phyloP scores from a whole-genome alignment of 495 filamentous ascomycete genomes.

The Chaetomium tenue region DNA sequence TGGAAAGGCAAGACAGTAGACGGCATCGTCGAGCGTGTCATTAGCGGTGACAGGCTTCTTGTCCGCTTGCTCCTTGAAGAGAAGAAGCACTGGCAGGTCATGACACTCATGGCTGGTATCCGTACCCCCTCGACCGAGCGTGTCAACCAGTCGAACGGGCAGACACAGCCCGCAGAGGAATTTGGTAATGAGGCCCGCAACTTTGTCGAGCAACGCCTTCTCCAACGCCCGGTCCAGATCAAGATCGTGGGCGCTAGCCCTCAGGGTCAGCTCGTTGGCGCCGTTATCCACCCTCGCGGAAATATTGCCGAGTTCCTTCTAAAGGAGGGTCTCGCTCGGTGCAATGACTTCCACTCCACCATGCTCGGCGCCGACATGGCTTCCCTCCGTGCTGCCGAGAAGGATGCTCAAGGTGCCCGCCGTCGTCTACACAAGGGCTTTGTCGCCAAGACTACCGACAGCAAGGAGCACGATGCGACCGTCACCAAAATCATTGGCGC shows the following conservation, averaged over 20 bases:
- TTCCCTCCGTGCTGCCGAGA: slow-evolving; percentile 80
- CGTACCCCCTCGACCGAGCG: slow-evolving; percentile 82
- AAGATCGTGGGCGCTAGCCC: slow-evolving; percentile 81
- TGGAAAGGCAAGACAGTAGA: slow-evolving; percentile 77
- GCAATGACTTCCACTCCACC: slow-evolving; percentile 90
- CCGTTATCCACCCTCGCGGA: slow-evolving; percentile 80
- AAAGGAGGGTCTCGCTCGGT: slow-evolving; percentile 82
- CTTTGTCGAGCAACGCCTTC: slow-evolving; percentile 78
- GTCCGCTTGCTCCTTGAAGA: slow-evolving; percentile 75
- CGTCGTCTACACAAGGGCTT: slow-evolving; percentile 75
- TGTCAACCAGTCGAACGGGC: slow-evolving; percentile 67
- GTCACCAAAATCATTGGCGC: slow-evolving; percentile 84
- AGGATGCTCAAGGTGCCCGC: slow-evolving; percentile 70
- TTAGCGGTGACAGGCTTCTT: slow-evolving; percentile 85
- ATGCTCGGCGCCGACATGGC: slow-evolving; percentile 86
- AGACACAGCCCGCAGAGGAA: slow-evolving; percentile 79
- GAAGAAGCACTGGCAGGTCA: slow-evolving; percentile 73
- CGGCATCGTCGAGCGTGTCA: slow-evolving; percentile 76
- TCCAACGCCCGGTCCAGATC: slow-evolving; percentile 81
- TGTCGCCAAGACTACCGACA: slow-evolving; percentile 59
- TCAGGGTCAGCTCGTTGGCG: slow-evolving; percentile 77
- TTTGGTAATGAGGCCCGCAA: slow-evolving; percentile 80
- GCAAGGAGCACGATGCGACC: slow-evolving; percentile 66
- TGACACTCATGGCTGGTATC: slow-evolving; percentile 87
- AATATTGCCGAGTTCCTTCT: slow-evolving; percentile 88